Base-by-base conservation (phyloP, 2,329 filamentous ascomycete species). In the Geoglossum cookeanum region DNA sequence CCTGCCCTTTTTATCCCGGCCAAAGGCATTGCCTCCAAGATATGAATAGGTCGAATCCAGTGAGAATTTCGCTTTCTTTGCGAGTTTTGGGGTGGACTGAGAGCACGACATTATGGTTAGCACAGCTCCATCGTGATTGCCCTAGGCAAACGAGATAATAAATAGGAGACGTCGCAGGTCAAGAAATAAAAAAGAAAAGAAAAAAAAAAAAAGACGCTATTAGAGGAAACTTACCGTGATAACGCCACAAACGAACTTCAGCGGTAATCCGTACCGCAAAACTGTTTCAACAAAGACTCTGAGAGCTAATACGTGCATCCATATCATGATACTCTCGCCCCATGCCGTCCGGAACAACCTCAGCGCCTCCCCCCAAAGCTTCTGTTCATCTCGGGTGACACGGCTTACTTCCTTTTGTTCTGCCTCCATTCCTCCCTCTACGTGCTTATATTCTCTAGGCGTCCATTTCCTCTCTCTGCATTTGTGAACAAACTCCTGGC, bases 271-370 rank as follows among this genome's bases (percentile, higher is more conserved):
- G 67, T 98, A 98, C 62, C 92, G 81, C 66, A 98, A 74, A n/a
- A 98, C 92, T 4, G 90, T 95, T 76, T 98, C 92, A 22, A 98
- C 92, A 70, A 97, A 98, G 22, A 97, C 90, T 57, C 92, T 78
- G 65, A 98, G 72, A 5, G 90, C 86, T 65, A 97, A 75, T 32
- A 95, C 85, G 67, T 98, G 92, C 55, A 94, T 79, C 88, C 90
- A 95, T 57, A 91, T 84, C 87, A 95, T 95, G 62, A 95, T 88
- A 61, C 84, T 84, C 72, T 98, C 92, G 67, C 88, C 91, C 81
- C 92, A 98, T 15, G 88, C 89, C n/a, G 88, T 94, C 61, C 90
- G 78, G 13, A 84, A 87, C 64, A 96, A 77, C 62, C 89, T 79
- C 66, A 98, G 70, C 2, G 90, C 89, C 72, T 98, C 91, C 9